Percentiles rank a stretch among this genome's conserved stretches.
These are phyloP conservation scores for Euphorbia tirucalli DNA, from an alignment of 345 rosid genomes.

Conservation along the genomic window DNA sequence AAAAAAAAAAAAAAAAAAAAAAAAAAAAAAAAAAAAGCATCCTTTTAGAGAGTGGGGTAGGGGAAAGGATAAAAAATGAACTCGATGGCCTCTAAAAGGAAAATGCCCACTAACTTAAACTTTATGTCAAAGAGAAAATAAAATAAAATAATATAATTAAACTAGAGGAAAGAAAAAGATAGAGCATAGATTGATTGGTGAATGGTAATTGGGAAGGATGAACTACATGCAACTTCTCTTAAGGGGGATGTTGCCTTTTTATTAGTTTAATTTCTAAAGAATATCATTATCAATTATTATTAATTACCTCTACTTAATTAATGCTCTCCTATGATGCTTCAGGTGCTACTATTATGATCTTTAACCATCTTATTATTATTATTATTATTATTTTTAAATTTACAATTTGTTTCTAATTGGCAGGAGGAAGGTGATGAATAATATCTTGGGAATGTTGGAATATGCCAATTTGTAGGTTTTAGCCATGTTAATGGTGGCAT, in stretches of 20 bases:
- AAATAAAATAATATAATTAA: slow-evolving; percentile 22
- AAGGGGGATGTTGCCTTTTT: slow-evolving; percentile 45
- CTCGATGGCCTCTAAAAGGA: slow-evolving; percentile 39
- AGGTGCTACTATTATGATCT: too few relatives aligned
- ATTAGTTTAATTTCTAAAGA: slow-evolving; percentile 29
- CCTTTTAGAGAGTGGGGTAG: slow-evolving; percentile 43
- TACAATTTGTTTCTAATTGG: too few relatives aligned
- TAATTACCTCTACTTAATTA: slow-evolving; percentile 8
- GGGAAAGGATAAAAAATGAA: slow-evolving; percentile 17
- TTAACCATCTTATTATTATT: too few relatives aligned
- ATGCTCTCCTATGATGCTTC: slow-evolving; percentile 50
- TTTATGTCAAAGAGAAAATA: slow-evolving; percentile 35
- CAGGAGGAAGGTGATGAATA: too few relatives aligned
- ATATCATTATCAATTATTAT: too few relatives aligned
- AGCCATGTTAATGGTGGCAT: too few relatives aligned
- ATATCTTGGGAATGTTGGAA: too few relatives aligned
- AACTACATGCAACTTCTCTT: slow-evolving; percentile 57
- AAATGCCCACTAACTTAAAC: slow-evolving; percentile 72
- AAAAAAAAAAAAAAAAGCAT: slow-evolving; percentile 23
- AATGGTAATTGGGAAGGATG: slow-evolving; percentile 60
- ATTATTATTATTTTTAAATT: too few relatives aligned
- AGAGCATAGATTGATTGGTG: slow-evolving; percentile 28
- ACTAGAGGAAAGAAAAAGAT: slow-evolving; percentile 23
- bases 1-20: too few relatives aligned
- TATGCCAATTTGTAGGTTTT: too few relatives aligned